These are phyloP conservation scores for Candolleomyces aberdarensis DNA, from an alignment of 768 basidiomycete species.

Conservation along the genomic window DNA sequence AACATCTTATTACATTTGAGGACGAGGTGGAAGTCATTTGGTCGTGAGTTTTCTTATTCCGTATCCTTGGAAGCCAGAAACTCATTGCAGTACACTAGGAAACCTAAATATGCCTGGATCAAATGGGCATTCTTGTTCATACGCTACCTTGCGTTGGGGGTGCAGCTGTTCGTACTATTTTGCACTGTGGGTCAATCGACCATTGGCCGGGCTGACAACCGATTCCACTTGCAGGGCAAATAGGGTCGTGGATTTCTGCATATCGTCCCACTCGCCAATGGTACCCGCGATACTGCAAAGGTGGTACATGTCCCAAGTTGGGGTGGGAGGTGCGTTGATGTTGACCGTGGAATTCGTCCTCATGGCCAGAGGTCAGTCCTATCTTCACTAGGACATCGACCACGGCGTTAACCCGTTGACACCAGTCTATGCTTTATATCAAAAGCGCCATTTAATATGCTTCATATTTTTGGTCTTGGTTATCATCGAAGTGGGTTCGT, in stretches of 20 bases:
- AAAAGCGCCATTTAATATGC: conserved; percentile 24
- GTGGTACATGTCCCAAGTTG: conserved; percentile 25
- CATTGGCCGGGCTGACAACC: neutral
- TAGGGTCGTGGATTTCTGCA: conserved; percentile 16
- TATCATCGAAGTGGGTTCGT: conserved; percentile 17
- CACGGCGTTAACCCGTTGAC: neutral
- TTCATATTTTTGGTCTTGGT: conserved; percentile 18
- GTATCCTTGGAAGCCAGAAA: no score
- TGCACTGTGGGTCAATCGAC: neutral
- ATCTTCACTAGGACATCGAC: neutral
- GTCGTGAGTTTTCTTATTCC: conserved; percentile 22
- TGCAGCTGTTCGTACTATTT: conserved; percentile 20
- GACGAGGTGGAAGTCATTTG: conserved; percentile 34
- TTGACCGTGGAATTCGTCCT: conserved; percentile 26
- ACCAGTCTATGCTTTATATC: conserved; percentile 33
- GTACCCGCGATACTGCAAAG: conserved; percentile 11
- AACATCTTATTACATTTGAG: conserved; percentile 31
- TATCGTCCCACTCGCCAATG: conserved; percentile 8
- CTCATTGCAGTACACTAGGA: conserved; percentile 10
- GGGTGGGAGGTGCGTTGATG: conserved; percentile 22
- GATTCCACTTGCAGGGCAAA: conserved; percentile 16
- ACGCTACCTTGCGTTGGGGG: conserved; percentile 25
- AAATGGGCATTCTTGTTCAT: conserved; percentile 28
- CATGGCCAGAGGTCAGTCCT: conserved; percentile 23
- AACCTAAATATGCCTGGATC: conserved; percentile 19